phyloP scores from a whole-genome alignment of 345 rosid genomes.

The Cardiospermum halicacabum region DNA sequence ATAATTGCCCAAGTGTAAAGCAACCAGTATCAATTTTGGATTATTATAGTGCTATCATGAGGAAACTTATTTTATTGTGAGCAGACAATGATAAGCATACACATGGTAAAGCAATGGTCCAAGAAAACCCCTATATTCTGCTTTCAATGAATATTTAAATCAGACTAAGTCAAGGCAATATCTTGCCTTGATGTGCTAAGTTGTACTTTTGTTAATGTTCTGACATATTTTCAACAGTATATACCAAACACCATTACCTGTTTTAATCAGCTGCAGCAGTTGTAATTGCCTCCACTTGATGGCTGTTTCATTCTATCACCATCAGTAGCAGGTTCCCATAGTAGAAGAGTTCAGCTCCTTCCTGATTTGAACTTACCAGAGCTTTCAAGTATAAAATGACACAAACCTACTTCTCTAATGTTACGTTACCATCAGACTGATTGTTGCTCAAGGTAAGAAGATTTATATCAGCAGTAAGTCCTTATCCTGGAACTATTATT shows the following conservation, averaged over 20 bases:
- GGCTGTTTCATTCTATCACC: not conserved
- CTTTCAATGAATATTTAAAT: slow-evolving; percentile 2
- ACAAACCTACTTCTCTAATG: not conserved
- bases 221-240: not conserved
- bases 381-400: not conserved
- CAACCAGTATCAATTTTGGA: not conserved
- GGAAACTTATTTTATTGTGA: not conserved
- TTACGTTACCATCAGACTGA: not conserved
- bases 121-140: not conserved
- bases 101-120: not conserved
- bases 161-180: slow-evolving; percentile 4
- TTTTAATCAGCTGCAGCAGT: not conserved
- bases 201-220: not conserved
- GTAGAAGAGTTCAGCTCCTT: not conserved
- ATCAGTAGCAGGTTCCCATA: not conserved
- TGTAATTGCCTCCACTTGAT: not conserved
- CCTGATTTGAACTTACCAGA: not conserved
- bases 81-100: slow-evolving; percentile 4
- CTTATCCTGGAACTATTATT: not conserved
- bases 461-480: not conserved
- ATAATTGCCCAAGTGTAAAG: not conserved
- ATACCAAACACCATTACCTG: not conserved
- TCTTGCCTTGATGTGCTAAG: slow-evolving; percentile 5
- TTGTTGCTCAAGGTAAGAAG: not conserved
- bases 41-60: slow-evolving; percentile 1